Conservation (phyloP, 2,329 filamentous ascomycete genomes). For the Calonectria honghensis region DNA sequence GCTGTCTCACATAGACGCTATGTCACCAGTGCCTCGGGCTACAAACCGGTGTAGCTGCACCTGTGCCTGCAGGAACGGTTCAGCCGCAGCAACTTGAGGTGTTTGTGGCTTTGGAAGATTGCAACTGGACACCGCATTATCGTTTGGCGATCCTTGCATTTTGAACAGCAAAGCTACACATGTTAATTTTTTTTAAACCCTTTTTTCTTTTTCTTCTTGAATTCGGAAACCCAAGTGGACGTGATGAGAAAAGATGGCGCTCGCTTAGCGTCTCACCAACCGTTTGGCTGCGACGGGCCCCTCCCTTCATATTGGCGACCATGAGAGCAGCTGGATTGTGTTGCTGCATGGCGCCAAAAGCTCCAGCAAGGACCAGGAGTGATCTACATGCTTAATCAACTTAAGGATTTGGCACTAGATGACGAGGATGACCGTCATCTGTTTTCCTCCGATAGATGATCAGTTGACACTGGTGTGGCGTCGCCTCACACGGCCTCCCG, state of each 20-base stretch:
- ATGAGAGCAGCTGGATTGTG: neutral
- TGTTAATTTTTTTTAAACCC: neutral
- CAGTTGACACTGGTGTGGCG: neutral
- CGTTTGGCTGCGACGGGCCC: slow-evolving; percentile 22
- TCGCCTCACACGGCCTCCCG: neutral
- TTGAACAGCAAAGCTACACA: neutral
- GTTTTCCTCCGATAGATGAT: neutral
- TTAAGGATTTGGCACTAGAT: neutral
- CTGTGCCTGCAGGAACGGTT: neutral
- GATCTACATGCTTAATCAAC: slow-evolving; percentile 23
- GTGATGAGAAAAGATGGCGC: neutral
- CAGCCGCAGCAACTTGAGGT: neutral
- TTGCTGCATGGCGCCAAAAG: slow-evolving; percentile 7
- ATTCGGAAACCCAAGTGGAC: neutral
- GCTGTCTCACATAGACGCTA: slow-evolving; percentile 29
- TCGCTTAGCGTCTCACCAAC: slow-evolving; percentile 23
- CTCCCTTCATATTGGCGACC: slow-evolving; percentile 23
- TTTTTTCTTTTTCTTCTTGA: neutral
- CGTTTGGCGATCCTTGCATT: neutral
- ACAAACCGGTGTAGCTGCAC: neutral
- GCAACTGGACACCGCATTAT: neutral
- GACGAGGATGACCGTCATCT: neutral
- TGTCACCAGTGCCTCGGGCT: neutral
- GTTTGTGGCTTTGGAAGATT: slow-evolving; percentile 1
- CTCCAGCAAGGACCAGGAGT: neutral